A percentile compares a stretch with the other conserved stretches of the same genome.
Conservation (phyloP, 2,329 filamentous ascomycete genomes). For the Colletotrichum australisinense region DNA sequence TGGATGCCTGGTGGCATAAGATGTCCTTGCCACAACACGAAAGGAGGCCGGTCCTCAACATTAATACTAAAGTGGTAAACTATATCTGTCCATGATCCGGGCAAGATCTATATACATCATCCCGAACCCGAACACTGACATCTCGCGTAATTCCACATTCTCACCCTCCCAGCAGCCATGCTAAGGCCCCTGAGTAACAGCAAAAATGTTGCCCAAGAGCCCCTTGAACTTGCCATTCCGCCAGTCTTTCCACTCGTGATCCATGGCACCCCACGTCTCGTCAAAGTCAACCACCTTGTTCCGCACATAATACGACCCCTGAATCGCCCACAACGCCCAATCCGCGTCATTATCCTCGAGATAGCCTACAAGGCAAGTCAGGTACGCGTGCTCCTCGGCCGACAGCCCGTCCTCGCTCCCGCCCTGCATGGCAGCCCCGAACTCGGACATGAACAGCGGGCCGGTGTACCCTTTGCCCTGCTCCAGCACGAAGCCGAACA, state of each 20-base stretch:
- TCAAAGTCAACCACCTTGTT: constrained; percentile 60
- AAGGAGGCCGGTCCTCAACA: not conserved
- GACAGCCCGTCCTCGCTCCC: constrained; percentile 53
- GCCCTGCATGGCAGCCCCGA: constrained; percentile 63
- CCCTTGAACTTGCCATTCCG: constrained; percentile 49
- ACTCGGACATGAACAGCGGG: constrained; percentile 69
- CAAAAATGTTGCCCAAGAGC: constrained; percentile 52
- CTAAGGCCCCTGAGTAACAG: constrained; percentile 50
- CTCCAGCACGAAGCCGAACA: constrained; percentile 63
- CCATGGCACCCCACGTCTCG: constrained; percentile 63
- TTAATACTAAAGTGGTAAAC: too few species aligned
- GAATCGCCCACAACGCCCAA: constrained; percentile 69
- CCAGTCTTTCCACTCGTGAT: constrained; percentile 53
- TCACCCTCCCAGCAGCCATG: not conserved
- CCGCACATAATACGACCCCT: constrained; percentile 70
- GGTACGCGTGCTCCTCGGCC: constrained; percentile 58
- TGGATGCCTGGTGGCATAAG: not conserved
- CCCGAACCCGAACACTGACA: not conserved
- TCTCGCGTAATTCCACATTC: not conserved
- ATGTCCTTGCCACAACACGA: not conserved
- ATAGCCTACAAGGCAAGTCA: constrained; percentile 63
- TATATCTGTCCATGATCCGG: not conserved
- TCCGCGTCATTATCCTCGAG: constrained; percentile 67
- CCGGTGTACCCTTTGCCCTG: constrained; percentile 60
- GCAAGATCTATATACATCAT: not conserved